phyloP scores from a whole-genome alignment of 2,329 filamentous ascomycete species.

The Fusarium chlamydosporum region DNA sequence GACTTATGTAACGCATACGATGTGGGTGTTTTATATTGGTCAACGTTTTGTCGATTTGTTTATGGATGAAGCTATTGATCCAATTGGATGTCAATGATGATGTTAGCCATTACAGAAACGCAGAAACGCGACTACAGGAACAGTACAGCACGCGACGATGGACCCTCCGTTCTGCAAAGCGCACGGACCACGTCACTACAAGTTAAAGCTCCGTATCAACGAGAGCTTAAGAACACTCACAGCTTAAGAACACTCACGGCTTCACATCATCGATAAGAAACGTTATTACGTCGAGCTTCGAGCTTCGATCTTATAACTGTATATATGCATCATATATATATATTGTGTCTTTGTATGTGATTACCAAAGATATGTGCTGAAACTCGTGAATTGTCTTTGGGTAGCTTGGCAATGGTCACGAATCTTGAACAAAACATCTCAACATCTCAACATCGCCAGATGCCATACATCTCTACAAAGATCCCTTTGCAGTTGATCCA shows the following conservation, averaged over 20 bases:
- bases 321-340: no score
- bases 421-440: not conserved
- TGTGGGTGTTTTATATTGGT: not conserved
- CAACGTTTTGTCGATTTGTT: slow-evolving; percentile 2
- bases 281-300: no score
- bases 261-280: not conserved
- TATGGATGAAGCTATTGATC: slow-evolving; percentile 37
- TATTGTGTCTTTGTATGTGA: no score
- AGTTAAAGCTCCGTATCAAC: not conserved
- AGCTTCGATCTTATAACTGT: no score
- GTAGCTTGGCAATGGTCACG: no score
- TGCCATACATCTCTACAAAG: not conserved
- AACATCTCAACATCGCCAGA: not conserved
- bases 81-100: slow-evolving; percentile 35
- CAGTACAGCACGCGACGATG: slow-evolving; percentile 28
- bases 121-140: slow-evolving; percentile 32
- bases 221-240: no score
- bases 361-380: not conserved
- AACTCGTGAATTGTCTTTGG: no score
- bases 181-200: slow-evolving; percentile 30
- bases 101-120: slow-evolving; percentile 31
- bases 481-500: slow-evolving; percentile 37
- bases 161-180: not conserved
- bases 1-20: not conserved
- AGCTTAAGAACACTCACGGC: no score